These are phyloP conservation scores for Termitomyces sp. DNA, from an alignment of 1,284 basidiomycete genomes.

Conservation along the genomic window DNA sequence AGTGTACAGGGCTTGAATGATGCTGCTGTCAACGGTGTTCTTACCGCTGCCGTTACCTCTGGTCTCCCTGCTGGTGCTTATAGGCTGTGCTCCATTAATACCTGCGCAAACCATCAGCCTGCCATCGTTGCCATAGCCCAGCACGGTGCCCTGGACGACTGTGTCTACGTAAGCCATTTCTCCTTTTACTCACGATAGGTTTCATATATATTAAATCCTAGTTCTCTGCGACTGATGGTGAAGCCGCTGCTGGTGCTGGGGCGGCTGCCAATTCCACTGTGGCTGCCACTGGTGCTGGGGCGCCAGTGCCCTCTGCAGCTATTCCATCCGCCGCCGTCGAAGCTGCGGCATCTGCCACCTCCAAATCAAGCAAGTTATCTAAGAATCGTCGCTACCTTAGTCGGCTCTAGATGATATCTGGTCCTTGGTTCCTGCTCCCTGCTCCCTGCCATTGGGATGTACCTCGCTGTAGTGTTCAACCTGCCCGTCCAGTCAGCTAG, in stretches of 20 bases:
- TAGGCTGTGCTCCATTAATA: constrained; percentile 52
- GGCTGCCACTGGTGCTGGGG: constrained; percentile 14
- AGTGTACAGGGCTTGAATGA: constrained; percentile 41
- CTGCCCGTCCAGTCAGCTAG: neutral
- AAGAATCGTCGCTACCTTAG: constrained; percentile 6
- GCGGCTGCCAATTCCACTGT: constrained; percentile 19
- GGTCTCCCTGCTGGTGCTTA: constrained; percentile 61
- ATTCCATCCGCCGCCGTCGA: neutral
- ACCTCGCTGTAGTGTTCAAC: neutral
- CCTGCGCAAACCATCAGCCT: constrained; percentile 66
- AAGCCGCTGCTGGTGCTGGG: constrained; percentile 10
- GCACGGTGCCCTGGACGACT: constrained; percentile 55
- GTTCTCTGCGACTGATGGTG: constrained; percentile 7
- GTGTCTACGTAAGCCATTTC: constrained; percentile 42
- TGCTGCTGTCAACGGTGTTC: constrained; percentile 41
- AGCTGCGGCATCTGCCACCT: neutral
- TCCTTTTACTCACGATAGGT: neutral
- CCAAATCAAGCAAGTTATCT: neutral
- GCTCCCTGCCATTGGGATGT: neutral
- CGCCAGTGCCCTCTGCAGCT: neutral
- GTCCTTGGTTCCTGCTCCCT: neutral
- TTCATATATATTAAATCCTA: neutral
- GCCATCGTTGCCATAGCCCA: constrained; percentile 56
- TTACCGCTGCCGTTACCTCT: constrained; percentile 46
- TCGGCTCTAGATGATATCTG: neutral